phyloP scores from a whole-genome alignment of 2,329 filamentous ascomycete genomes.

The Penicillium sp. region DNA sequence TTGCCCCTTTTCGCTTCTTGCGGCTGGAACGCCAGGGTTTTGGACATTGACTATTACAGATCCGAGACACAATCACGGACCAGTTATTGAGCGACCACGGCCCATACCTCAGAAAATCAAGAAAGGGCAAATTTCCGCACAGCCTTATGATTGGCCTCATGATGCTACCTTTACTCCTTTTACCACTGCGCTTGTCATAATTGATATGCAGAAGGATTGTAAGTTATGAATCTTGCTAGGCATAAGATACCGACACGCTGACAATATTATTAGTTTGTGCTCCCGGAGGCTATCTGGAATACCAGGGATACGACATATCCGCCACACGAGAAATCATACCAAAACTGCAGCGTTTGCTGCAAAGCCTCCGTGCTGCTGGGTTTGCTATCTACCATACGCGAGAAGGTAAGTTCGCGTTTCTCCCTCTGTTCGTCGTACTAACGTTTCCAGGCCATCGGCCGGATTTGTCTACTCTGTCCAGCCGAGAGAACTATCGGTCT shows the following conservation, averaged over 20 bases:
- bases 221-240: conserved; percentile 16
- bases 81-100: conserved; percentile 38
- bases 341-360: conserved; percentile 36
- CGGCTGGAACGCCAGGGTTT: conserved; percentile 41
- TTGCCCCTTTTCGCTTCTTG: conserved; percentile 43
- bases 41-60: conserved; percentile 42
- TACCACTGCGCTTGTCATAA: conserved; percentile 44
- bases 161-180: conserved; percentile 42
- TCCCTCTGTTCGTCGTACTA: neutral
- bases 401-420: conserved; percentile 32
- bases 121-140: conserved; percentile 40
- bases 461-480: conserved; percentile 54
- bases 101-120: conserved; percentile 40
- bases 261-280: conserved; percentile 35
- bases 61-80: conserved; percentile 41
- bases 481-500: conserved; percentile 52
- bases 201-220: conserved; percentile 50
- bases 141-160: conserved; percentile 46
- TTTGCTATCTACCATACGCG: conserved; percentile 46
- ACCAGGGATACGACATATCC: conserved; percentile 43
- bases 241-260: conserved; percentile 6
- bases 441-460: conserved; percentile 41
- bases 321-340: conserved; percentile 38
- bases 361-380: conserved; percentile 34
- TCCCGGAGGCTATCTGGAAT: conserved; percentile 43